Conservation (phyloP, 495 filamentous ascomycete genomes). For the Penicillium riverlandense region DNA sequence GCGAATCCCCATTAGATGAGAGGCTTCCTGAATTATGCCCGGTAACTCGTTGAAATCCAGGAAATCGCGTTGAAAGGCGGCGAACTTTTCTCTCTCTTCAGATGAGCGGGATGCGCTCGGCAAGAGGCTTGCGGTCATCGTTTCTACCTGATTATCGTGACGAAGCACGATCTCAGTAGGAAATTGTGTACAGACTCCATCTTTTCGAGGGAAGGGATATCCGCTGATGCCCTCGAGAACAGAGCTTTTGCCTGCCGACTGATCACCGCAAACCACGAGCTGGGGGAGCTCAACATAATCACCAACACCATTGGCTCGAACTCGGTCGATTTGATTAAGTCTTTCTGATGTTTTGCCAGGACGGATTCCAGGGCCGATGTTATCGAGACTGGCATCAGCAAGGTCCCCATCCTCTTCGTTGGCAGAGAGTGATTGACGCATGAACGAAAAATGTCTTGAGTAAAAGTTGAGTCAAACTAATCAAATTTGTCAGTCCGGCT, state of each 20-base stretch:
- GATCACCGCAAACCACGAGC: conserved; percentile 59
- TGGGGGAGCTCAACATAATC: conserved; percentile 54
- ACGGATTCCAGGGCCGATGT: no score
- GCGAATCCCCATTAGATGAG: conserved; percentile 27
- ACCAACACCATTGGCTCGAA: conserved; percentile 37
- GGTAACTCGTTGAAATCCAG: conserved; percentile 29
- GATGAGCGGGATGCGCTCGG: conserved; percentile 4
- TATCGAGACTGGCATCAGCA: no score
- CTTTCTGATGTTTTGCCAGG: conserved; percentile 2
- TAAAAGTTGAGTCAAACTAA: no score
- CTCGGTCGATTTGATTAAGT: conserved; percentile 9
- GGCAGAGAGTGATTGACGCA: no score
- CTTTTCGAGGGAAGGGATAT: conserved; percentile 29
- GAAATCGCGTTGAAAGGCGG: conserved; percentile 3
- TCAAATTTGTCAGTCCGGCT: no score
- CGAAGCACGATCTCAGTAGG: conserved; percentile 25
- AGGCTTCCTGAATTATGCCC: conserved; percentile 34
- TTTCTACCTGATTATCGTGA: conserved; percentile 3
- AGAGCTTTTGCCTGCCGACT: conserved; percentile 41
- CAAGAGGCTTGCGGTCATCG: conserved; percentile 9
- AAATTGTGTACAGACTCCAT: conserved; percentile 31
- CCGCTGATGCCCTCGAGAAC: conserved; percentile 38
- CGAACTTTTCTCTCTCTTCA: conserved; percentile 6
- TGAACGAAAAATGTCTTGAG: no score
- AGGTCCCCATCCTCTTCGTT: no score